Evolutionary conservation across 2,329 filamentous ascomycete species (phyloP).

Genomic region (Beauveria varroae): DNA sequence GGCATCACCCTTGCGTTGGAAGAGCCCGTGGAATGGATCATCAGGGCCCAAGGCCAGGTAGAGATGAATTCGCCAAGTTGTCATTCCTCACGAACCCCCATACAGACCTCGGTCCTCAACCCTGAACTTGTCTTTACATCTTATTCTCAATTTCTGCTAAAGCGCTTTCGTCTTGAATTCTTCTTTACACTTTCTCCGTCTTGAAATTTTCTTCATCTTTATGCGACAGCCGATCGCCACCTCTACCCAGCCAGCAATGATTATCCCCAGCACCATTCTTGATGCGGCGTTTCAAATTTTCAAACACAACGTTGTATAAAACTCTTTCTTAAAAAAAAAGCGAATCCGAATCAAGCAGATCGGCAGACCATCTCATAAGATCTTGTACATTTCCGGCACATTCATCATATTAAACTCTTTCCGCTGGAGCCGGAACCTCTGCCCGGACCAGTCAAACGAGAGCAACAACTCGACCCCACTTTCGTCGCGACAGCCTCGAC

Average conservation of each 20-base stretch:
- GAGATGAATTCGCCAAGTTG: too few species aligned
- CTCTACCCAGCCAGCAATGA: too few species aligned
- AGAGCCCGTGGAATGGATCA: neutral
- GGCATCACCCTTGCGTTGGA: too few species aligned
- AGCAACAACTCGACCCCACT: neutral
- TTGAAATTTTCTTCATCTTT: neutral
- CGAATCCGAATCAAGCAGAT: neutral
- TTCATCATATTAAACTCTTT: neutral
- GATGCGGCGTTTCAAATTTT: neutral
- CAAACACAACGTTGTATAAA: too few species aligned
- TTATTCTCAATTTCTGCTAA: too few species aligned
- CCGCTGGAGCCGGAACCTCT: neutral
- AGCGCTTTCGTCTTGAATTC: too few species aligned
- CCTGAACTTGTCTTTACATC: too few species aligned
- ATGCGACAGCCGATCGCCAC: too few species aligned
- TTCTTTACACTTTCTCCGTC: neutral
- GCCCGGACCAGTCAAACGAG: neutral
- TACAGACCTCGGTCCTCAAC: too few species aligned
- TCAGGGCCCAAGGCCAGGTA: neutral
- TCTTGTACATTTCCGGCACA: neutral
- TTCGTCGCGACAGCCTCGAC: neutral
- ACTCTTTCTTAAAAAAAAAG: neutral
- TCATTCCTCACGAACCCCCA: too few species aligned
- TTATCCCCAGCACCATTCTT: neutral
- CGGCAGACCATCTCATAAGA: neutral